Evolutionary conservation across 2,329 filamentous ascomycete genomes (phyloP), one percentile per base, ranked within the genome.

Genomic region (Fusarium sulawesiense): DNA sequence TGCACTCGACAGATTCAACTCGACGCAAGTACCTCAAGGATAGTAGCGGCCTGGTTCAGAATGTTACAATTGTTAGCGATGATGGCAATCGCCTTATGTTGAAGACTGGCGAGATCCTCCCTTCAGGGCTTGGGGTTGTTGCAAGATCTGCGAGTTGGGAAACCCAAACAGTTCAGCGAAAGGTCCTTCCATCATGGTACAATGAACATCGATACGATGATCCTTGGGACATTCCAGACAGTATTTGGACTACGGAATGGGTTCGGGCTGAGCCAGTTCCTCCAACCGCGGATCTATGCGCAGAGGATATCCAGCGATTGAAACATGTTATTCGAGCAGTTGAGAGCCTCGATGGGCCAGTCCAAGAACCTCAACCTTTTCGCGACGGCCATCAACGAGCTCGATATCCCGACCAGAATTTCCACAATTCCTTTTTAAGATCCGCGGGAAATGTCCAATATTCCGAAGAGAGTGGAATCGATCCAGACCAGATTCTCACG

Each of bases 341-440:
- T 11, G 34, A n/a, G 1, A 37, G 5, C 0, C 9, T 37, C 3
- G 34, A 37, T 11, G 34, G 34, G 5, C 3, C 1, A n/a, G 11
- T 37, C 1, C 9, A 37, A 11, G 34, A 37, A n/a, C 34, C 34
- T 0, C 34, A 37, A n/a, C 9, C 34, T 0, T 37, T 37, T n/a
- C 34, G 16, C 16, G 34, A 37, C 3, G 16, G 16, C 9, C 5
- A 37, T 10, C 34, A 37, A 11, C 9, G 16, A n/a, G 34, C 34
- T 37, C 34, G 34, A 11, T 37, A 37, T 37, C 9, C 34, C 16
- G 34, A 37, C 7, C 34, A 37, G 1, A 37, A n/a, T 0, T 37
- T 37, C 3, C 34, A 37, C 34, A 37, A 37, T 1, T 37, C 34
- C 0, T 37, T 37, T 1, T 3, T 37, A 0, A 11, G 34, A 37